These are phyloP conservation scores for Phytophthora hybrid DNA, from an alignment of 352 stramenopile genomes.

Conservation along the genomic window DNA sequence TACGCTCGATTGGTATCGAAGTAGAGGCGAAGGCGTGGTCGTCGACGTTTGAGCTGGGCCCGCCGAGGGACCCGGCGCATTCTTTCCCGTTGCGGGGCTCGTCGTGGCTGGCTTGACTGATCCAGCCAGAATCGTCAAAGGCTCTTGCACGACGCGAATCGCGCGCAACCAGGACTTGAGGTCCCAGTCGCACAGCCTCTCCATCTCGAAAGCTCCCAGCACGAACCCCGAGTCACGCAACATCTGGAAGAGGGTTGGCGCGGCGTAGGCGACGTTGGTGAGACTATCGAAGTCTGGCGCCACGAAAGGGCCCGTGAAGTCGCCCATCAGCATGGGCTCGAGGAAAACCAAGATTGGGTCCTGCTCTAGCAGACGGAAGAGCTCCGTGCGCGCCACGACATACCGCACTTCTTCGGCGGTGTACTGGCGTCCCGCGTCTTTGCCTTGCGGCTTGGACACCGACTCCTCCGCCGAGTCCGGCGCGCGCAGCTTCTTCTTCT, in stretches of 20 bases:
- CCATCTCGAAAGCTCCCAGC: conserved; percentile 17
- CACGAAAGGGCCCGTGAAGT: no score
- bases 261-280: background rate
- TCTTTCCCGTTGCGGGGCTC: background rate
- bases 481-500: background rate
- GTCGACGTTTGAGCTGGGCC: no score
- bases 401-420: background rate
- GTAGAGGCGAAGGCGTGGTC: background rate
- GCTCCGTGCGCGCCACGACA: background rate
- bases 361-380: conserved; percentile 2
- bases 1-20: no score
- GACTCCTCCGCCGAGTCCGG: conserved; percentile 2
- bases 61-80: no score
- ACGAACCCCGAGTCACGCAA: background rate
- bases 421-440: background rate
- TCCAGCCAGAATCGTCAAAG: no score
- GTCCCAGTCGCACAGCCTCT: conserved; percentile 18
- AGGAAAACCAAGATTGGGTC: conserved; percentile 5
- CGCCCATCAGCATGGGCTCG: no score
- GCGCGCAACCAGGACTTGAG: background rate
- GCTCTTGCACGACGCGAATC: no score
- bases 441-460: no score
- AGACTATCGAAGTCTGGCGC: no score
- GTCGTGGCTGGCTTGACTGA: no score
- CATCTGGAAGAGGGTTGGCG: background rate